Conservation (phyloP, 73 alveolate species). For the Durusdinium trenchii region DNA sequence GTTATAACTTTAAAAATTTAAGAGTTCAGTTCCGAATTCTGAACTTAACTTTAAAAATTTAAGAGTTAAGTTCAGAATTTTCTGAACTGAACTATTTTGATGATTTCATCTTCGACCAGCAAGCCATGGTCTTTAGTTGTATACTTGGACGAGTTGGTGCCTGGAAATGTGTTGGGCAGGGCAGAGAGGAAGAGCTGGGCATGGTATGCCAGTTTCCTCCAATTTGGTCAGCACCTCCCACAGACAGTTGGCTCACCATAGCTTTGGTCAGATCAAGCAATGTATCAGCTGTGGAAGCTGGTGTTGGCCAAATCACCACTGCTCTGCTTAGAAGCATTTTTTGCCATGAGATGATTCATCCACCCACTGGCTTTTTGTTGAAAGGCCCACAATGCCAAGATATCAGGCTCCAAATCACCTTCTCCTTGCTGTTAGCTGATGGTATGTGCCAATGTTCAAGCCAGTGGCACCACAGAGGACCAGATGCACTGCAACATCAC, state of each 20-base stretch:
- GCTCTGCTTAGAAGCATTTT: constrained; percentile 9
- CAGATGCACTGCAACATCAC: background rate
- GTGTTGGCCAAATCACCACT: constrained; percentile 26
- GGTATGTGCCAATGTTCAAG: constrained; percentile 12
- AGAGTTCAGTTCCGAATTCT: no score
- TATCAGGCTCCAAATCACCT: background rate
- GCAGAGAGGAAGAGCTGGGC: constrained; percentile 27
- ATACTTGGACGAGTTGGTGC: constrained; percentile 11
- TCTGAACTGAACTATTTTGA: no score
- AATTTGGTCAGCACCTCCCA: background rate
- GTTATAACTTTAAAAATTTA: no score
- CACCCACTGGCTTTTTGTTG: background rate
- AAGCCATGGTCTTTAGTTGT: constrained; percentile 5
- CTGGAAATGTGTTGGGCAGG: constrained; percentile 28
- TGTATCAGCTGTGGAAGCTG: background rate
- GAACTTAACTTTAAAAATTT: no score
- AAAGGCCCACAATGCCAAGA: background rate
- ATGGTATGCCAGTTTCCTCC: background rate
- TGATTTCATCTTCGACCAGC: background rate
- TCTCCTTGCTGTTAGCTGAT: background rate
- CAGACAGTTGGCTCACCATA: constrained; percentile 39
- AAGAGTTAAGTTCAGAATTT: no score
- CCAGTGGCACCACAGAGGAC: background rate
- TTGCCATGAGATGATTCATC: no score
- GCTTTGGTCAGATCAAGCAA: background rate